phyloP scores from a whole-genome alignment of 2,329 filamentous ascomycete genomes.

The Talaromyces rugulosus region DNA sequence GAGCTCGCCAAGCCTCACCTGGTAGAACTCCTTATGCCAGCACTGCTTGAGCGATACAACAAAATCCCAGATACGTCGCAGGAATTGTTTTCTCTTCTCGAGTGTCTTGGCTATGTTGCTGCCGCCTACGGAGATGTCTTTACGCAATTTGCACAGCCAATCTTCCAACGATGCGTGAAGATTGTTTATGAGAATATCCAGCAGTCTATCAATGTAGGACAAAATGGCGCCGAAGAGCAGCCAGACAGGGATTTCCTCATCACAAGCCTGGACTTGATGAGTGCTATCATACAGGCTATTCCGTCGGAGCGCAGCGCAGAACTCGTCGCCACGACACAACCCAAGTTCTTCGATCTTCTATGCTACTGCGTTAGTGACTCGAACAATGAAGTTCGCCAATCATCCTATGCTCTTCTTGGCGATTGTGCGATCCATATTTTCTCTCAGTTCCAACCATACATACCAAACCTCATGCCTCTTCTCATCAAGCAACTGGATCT shows the following conservation, averaged over 20 bases:
- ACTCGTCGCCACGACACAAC: conserved; percentile 70
- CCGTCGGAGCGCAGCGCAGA: conserved; percentile 68
- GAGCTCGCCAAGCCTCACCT: conserved; percentile 75
- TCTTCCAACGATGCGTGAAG: conserved; percentile 82
- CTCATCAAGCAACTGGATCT: conserved; percentile 86
- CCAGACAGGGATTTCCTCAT: conserved; percentile 97
- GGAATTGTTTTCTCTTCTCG: conserved; percentile 91
- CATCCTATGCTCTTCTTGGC: conserved; percentile 88
- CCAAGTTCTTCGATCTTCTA: conserved; percentile 84
- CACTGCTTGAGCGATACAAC: conserved; percentile 82
- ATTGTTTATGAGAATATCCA: conserved; percentile 91
- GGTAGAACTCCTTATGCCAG: conserved; percentile 86
- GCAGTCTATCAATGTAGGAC: conserved; percentile 66
- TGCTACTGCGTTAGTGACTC: conserved; percentile 88
- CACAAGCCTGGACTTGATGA: conserved; percentile 88
- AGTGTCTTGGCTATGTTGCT: conserved; percentile 92
- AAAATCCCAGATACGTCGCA: conserved; percentile 82
- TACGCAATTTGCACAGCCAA: conserved; percentile 75
- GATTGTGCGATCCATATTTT: conserved; percentile 95
- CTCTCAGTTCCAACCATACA: conserved; percentile 68
- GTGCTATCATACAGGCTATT: conserved; percentile 87
- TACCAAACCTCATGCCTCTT: conserved; percentile 69
- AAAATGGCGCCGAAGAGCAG: conserved; percentile 65
- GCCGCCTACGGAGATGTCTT: conserved; percentile 79
- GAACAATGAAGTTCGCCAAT: conserved; percentile 90